Percentiles rank a stretch among this genome's conserved stretches.
Evolutionary conservation across 805 yeast genomes (phyloP).

Genomic region (Ogataea wickerhamii): DNA sequence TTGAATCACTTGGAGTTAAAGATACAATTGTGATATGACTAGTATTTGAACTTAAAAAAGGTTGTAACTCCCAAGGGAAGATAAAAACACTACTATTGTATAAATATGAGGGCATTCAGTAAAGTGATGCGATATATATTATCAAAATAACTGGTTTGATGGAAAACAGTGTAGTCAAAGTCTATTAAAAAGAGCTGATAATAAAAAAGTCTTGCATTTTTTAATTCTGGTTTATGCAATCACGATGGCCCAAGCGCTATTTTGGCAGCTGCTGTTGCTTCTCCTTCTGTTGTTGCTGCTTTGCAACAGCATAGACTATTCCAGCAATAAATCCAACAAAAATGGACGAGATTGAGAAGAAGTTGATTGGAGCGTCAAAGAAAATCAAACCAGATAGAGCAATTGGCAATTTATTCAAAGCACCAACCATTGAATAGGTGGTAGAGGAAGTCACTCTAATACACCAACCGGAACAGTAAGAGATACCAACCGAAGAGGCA

Average conservation of each 20-base stretch:
- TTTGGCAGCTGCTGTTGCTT: conserved; percentile 34
- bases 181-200: too few relatives aligned
- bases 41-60: too few relatives aligned
- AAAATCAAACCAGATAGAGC: conserved; percentile 92
- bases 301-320: conserved; percentile 91
- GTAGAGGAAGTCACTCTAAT: conserved; percentile 98
- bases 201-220: too few relatives aligned
- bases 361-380: conserved; percentile 93
- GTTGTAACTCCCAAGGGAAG: too few relatives aligned
- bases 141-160: too few relatives aligned
- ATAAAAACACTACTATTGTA: too few relatives aligned
- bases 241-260: conserved; percentile 9
- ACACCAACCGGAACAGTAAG: conserved; percentile 99
- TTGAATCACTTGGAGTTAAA: too few relatives aligned
- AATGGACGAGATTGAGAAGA: conserved; percentile 84
- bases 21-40: too few relatives aligned
- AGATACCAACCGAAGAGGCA: conserved; percentile 91
- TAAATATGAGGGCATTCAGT: too few relatives aligned
- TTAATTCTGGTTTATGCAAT: too few relatives aligned
- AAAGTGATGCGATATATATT: too few relatives aligned
- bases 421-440: conserved; percentile 99
- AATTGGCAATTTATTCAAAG: conserved; percentile 95
- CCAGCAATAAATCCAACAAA: conserved; percentile 94
- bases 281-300: conserved; percentile 75
- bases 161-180: too few relatives aligned